Evolutionary conservation across 768 basidiomycete species (phyloP), one percentile per base, ranked within the genome.

Genomic region (Suillus hirtellus): DNA sequence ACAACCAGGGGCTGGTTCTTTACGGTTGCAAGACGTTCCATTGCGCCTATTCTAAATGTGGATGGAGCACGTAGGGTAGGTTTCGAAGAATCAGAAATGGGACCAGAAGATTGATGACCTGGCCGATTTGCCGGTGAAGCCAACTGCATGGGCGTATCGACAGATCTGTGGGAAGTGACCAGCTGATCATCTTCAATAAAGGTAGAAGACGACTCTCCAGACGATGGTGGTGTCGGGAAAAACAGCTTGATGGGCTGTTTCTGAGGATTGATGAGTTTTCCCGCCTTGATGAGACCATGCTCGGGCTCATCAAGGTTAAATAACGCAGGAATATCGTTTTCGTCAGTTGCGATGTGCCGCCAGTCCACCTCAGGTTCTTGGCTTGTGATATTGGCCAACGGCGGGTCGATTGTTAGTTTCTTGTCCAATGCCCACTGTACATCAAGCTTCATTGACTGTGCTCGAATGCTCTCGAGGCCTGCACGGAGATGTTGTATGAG

Each of bases 401-500:
- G 35, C 12, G 14, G 1, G 2, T 14, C 3, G 11, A 11, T 12
- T 2, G n/a, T 55, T 24, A 14, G 49, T 35, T 37, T 54, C 24
- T 17, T 54, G 21, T 17, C 34, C 3, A 21, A 27, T 27, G 49
- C 50, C 61, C 38, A 62, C 14, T 19, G 9, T 12, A 3, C 7
- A 38, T 62, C 38, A 14, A 62, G 61, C 24, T 42, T 56, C 24
- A 12, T 58, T 1, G 66, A 53, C 27, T 70, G 65, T 0, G 40
- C 59, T 4, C 42, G 37, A 14, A 75, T 34, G 40, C 49, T 60
- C 15, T 63, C 38, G 3, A 75, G 62, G 1, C 69, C 75, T 31
- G 46, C 64, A 42, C 71, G 71, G 19, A 76, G 64, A n/a, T 59
- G 38, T 14, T 60, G 61, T 17, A 76, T 53, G 38, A 75, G 65